Evolutionary conservation across 2,329 filamentous ascomycete genomes (phyloP).

Genomic region (Colletotrichum sp.): DNA sequence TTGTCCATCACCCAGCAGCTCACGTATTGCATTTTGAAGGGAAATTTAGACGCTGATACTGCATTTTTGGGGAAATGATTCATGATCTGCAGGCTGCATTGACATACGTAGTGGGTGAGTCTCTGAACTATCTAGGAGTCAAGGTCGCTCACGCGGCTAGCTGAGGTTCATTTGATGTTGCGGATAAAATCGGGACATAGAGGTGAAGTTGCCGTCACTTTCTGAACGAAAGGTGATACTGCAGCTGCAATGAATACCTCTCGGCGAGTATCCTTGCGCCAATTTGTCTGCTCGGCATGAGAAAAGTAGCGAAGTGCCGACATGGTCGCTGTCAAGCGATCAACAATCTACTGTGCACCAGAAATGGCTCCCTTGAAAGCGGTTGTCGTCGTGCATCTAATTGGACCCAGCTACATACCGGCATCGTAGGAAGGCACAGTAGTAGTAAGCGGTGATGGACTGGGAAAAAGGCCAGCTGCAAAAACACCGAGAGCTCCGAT

Average conservation of each 20-base stretch:
- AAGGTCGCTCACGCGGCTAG: background rate
- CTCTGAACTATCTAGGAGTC: background rate
- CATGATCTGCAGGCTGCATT: background rate
- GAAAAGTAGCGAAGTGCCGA: background rate
- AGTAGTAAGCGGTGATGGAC: background rate
- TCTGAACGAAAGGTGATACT: background rate
- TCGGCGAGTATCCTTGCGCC: background rate
- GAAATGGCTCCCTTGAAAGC: background rate
- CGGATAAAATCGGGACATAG: background rate
- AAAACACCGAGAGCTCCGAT: background rate
- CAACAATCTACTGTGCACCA: fast-evolving
- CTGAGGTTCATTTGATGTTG: background rate
- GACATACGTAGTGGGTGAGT: background rate
- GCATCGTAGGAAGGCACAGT: background rate
- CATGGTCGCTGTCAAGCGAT: background rate
- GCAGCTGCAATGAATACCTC: fast-evolving
- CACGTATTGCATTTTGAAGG: background rate
- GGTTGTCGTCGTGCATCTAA: background rate
- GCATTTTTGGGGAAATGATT: background rate
- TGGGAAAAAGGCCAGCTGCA: background rate
- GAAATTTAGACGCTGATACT: background rate
- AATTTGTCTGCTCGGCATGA: background rate
- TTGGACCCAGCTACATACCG: background rate
- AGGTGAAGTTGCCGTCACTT: background rate
- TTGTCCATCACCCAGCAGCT: background rate